phyloP scores from a whole-genome alignment of 2,329 filamentous ascomycete genomes.

The Immersiporthe knoxdaviesiana region DNA sequence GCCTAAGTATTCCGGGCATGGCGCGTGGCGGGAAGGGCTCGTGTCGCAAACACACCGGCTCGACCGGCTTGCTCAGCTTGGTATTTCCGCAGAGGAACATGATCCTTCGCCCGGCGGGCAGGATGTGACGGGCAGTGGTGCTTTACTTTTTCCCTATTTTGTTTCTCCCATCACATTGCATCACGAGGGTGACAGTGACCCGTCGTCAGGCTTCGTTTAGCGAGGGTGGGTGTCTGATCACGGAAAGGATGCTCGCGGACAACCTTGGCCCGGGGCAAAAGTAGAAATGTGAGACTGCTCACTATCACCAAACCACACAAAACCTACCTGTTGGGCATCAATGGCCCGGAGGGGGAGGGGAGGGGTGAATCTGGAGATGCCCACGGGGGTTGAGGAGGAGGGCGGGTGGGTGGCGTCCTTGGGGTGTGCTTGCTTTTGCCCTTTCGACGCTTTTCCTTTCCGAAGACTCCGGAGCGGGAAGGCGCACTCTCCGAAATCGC shows the following conservation, averaged over 20 bases:
- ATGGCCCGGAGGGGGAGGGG: not conserved
- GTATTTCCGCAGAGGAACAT: not conserved
- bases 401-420: not conserved
- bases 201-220: slow-evolving; percentile 2
- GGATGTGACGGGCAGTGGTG: not conserved
- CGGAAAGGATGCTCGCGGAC: not conserved
- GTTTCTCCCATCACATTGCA: not conserved
- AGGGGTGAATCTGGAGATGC: not conserved
- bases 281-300: not conserved
- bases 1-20: not conserved
- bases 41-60: not conserved
- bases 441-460: not conserved
- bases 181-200: slow-evolving; percentile 17
- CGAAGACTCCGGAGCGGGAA: not conserved
- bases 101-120: not conserved
- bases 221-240: not conserved
- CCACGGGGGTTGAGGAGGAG: not conserved
- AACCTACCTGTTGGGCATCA: slow-evolving; percentile 8
- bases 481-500: not conserved
- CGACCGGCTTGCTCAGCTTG: slow-evolving; percentile 4
- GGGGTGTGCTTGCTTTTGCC: not conserved
- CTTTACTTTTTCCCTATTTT: not conserved
- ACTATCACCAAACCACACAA: not conserved
- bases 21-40: not conserved
- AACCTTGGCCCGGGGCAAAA: not conserved